A percentile compares a stretch with the other conserved stretches of the same genome.
Conservation (phyloP, 164 flowering plant species). For the Buxus sempervirens region DNA sequence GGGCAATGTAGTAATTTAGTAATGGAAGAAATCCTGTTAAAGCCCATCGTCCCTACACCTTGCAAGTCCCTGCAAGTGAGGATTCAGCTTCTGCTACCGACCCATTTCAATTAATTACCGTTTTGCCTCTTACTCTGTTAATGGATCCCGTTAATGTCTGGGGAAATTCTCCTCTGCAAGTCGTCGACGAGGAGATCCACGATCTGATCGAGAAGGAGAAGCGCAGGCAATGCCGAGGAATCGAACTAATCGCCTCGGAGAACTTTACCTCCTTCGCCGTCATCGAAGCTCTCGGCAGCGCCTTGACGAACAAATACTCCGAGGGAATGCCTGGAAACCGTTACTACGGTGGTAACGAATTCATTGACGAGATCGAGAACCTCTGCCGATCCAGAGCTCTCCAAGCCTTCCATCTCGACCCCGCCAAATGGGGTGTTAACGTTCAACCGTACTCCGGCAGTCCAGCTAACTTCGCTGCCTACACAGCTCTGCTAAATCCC, state of each 20-base stretch:
- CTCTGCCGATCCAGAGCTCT: constrained; percentile 84
- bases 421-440: constrained; percentile 87
- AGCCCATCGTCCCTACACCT: not conserved
- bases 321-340: constrained; percentile 70
- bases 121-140: not conserved
- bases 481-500: constrained; percentile 86
- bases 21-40: not conserved
- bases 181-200: constrained; percentile 7
- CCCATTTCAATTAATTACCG: not conserved
- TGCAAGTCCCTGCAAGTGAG: not conserved
- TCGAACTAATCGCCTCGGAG: constrained; percentile 73
- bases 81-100: not conserved
- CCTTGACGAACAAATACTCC: constrained; percentile 66
- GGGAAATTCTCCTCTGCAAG: constrained; percentile 73
- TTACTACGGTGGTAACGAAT: constrained; percentile 68
- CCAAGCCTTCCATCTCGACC: constrained; percentile 63
- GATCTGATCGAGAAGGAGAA: constrained; percentile 9
- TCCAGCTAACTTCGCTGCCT: constrained; percentile 99
- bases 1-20: no score
- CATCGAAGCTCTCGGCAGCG: constrained; percentile 69
- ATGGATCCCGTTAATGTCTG: constrained; percentile 85
- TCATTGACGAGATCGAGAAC: constrained; percentile 93
- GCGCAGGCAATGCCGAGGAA: constrained; percentile 23
- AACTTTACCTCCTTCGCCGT: constrained; percentile 65
- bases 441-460: constrained; percentile 96